phyloP scores from a whole-genome alignment of 305 asterid genomes.

The Rubia balearica region DNA sequence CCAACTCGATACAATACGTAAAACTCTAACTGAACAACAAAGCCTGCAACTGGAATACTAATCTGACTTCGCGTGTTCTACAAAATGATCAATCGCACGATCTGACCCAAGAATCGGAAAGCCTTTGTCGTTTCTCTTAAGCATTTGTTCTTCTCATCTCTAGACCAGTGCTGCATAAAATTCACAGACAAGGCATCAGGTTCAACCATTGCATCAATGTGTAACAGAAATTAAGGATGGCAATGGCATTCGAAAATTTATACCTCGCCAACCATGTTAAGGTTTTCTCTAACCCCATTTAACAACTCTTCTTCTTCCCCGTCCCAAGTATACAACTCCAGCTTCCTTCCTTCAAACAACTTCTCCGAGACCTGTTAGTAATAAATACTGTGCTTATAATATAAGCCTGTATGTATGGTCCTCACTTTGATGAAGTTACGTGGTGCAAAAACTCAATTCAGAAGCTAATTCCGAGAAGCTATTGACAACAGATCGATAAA shows the following conservation, averaged over 20 bases:
- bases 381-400: not conserved
- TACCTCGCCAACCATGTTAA: conserved; percentile 82
- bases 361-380: conserved; percentile 45
- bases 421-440: not conserved
- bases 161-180: conserved; percentile 68
- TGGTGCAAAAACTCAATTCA: not conserved
- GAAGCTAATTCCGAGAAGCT: not conserved
- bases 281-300: conserved; percentile 62
- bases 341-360: conserved; percentile 52
- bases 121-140: conserved; percentile 75
- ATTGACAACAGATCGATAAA: not conserved
- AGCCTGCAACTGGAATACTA: not conserved
- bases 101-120: conserved; percentile 77
- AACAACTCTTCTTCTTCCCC: conserved; percentile 62
- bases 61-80: conserved; percentile 15
- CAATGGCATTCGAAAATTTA: conserved; percentile 9
- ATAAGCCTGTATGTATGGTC: not conserved
- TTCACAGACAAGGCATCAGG: conserved; percentile 13
- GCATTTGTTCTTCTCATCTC: conserved; percentile 76
- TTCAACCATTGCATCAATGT: conserved; percentile 11
- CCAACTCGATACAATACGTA: not conserved
- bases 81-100: conserved; percentile 67
- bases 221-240: not conserved
- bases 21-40: not conserved
- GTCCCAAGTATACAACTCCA: conserved; percentile 72